These are phyloP conservation scores for Rutidosis leptorrhynchoides DNA, from an alignment of 129 eudicot genomes.

Conservation along the genomic window DNA sequence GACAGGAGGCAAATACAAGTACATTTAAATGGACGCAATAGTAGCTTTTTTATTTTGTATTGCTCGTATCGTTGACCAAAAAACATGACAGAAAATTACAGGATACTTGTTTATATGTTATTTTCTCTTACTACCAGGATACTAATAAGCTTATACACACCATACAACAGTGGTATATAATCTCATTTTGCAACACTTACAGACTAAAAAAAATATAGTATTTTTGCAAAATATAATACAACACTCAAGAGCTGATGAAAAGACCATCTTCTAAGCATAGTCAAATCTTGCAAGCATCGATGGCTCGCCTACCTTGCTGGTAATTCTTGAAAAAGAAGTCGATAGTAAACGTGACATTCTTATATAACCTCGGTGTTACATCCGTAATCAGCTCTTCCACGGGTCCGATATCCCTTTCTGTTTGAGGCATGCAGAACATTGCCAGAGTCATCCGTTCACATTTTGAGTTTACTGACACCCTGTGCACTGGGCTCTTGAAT, in stretches of 20 bases:
- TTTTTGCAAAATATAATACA: no score
- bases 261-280: constrained; percentile 1
- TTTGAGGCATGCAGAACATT: constrained; percentile 45
- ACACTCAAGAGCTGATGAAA: background rate
- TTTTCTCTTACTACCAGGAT: background rate
- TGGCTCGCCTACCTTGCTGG: constrained; percentile 42
- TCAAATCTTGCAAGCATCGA: constrained; percentile 45
- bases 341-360: constrained; percentile 32
- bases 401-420: constrained; percentile 48
- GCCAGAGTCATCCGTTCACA: constrained; percentile 48
- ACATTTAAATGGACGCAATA: no score
- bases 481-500: constrained; percentile 61
- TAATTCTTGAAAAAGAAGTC: constrained; percentile 34
- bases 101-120: background rate
- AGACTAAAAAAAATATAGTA: background rate
- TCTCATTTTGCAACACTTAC: no score
- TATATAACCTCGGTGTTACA: constrained; percentile 41
- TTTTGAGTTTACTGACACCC: constrained; percentile 42
- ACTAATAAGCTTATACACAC: background rate
- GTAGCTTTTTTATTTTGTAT: background rate
- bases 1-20: no score
- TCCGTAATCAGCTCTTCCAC: constrained; percentile 37
- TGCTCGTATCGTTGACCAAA: background rate
- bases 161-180: no score
- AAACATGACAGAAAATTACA: background rate